A percentile compares a stretch with the other conserved stretches of the same genome.
These are phyloP conservation scores for Vanrija sp. DNA, from an alignment of 1,284 basidiomycete genomes.

Conservation along the genomic window DNA sequence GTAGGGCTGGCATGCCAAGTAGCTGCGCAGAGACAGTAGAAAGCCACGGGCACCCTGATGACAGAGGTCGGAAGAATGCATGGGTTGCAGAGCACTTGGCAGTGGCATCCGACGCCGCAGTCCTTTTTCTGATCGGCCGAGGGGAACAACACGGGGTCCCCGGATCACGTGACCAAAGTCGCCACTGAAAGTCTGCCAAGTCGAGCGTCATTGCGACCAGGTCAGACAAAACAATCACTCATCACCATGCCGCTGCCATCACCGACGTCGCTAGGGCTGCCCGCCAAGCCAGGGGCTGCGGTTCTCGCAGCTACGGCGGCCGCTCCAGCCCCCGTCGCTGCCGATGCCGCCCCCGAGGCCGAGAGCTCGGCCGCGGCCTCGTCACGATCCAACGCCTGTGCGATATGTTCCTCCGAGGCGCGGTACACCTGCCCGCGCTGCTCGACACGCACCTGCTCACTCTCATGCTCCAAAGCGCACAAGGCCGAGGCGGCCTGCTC, in stretches of 20 bases:
- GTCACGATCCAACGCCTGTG: slow-evolving; percentile 9
- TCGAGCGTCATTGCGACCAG: background rate
- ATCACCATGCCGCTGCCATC: slow-evolving; percentile 1
- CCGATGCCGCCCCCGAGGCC: background rate
- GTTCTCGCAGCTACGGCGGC: background rate
- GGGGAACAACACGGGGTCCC: no score
- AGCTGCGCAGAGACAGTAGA: no score
- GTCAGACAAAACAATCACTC: background rate
- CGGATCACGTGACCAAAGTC: background rate
- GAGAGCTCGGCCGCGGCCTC: background rate
- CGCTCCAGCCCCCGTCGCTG: background rate
- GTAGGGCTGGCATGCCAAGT: background rate
- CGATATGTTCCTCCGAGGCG: slow-evolving; percentile 36
- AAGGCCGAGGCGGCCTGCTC: slow-evolving; percentile 63
- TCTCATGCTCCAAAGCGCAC: slow-evolving; percentile 66
- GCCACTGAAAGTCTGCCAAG: background rate
- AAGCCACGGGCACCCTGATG: no score
- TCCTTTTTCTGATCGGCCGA: no score
- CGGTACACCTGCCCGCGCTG: slow-evolving; percentile 83
- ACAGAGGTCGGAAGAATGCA: no score
- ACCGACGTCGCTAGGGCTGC: slow-evolving; percentile 1
- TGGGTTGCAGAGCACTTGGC: no score
- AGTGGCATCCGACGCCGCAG: no score
- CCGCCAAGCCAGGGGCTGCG: background rate
- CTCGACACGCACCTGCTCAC: slow-evolving; percentile 64